Percentiles rank a stretch among this genome's conserved stretches.
phyloP scores from a whole-genome alignment of 345 rosid genomes.

The Angophora floribunda region DNA sequence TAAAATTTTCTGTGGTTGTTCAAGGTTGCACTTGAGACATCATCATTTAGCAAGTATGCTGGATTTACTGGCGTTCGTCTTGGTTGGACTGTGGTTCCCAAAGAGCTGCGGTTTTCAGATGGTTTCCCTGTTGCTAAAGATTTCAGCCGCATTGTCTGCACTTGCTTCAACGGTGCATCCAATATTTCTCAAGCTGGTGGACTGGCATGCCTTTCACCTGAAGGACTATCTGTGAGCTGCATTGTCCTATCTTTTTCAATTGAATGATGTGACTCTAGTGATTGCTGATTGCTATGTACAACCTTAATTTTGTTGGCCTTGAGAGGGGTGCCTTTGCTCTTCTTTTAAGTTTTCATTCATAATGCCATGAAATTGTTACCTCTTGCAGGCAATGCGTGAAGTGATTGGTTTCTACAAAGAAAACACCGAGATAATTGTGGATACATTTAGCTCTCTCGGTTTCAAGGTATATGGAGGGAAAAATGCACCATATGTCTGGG shows the following conservation, averaged over 20 bases:
- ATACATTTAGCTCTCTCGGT: conserved; percentile 80
- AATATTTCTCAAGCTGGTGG: conserved; percentile 89
- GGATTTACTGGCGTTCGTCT: conserved; percentile 97
- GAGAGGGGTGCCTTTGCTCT: neutral
- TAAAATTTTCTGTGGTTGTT: neutral
- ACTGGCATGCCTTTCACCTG: conserved; percentile 81
- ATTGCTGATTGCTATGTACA: neutral
- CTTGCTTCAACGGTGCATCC: conserved; percentile 95
- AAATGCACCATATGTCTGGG: conserved; percentile 96
- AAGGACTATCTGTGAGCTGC: conserved; percentile 28
- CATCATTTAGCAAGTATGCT: conserved; percentile 93
- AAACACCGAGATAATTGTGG: conserved; percentile 66
- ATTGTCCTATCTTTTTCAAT: neutral
- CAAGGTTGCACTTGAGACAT: conserved; percentile 86
- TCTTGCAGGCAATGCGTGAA: conserved; percentile 64
- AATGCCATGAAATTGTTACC: neutral
- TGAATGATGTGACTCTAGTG: neutral
- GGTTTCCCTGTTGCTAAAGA: conserved; percentile 90
- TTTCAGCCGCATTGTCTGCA: conserved; percentile 77
- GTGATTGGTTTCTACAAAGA: conserved; percentile 93
- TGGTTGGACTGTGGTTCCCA: conserved; percentile 94
- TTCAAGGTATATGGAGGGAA: conserved; percentile 78
- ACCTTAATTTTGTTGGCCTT: neutral
- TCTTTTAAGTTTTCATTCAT: neutral
- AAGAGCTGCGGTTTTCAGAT: conserved; percentile 71